phyloP scores from a whole-genome alignment of 2,329 filamentous ascomycete genomes.

The Didymella arachidicola region DNA sequence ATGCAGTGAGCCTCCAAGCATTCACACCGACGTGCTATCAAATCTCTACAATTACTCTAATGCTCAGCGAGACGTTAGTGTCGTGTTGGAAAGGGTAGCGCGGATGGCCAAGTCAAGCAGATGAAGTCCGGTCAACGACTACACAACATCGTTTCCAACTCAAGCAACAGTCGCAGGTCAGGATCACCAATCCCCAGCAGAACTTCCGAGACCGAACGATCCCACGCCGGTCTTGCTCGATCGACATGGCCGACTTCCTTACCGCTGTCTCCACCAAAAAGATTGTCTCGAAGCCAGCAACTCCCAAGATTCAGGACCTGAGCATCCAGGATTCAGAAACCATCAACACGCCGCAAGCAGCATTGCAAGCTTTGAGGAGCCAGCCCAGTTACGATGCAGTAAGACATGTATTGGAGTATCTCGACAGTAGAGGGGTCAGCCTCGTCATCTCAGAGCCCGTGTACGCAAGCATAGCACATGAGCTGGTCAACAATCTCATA shows the following conservation, averaged over 20 bases:
- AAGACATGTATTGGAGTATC: conserved; percentile 60
- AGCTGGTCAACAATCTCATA: conserved; percentile 75
- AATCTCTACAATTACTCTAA: neutral
- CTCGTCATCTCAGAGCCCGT: conserved; percentile 70
- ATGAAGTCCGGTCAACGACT: neutral
- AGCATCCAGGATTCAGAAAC: conserved; percentile 22
- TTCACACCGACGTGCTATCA: neutral
- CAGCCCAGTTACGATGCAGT: conserved; percentile 70
- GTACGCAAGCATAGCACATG: conserved; percentile 76
- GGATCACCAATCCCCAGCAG: neutral
- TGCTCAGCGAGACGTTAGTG: neutral
- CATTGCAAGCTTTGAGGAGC: conserved; percentile 65
- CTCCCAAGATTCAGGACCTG: conserved; percentile 26
- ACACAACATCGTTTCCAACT: neutral
- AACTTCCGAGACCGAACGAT: neutral
- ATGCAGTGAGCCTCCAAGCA: conserved; percentile 11
- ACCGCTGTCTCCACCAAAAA: conserved; percentile 56
- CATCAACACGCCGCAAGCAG: conserved; percentile 55
- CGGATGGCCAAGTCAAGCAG: neutral
- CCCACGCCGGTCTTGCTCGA: neutral
- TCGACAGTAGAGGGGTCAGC: conserved; percentile 60
- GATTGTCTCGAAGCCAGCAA: conserved; percentile 26
- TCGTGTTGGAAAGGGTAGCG: neutral
- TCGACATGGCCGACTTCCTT: conserved; percentile 58
- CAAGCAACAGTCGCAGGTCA: conserved; percentile 4